Base-by-base conservation (phyloP, 2,329 filamentous ascomycete genomes). In the Cryphonectria radicalis region DNA sequence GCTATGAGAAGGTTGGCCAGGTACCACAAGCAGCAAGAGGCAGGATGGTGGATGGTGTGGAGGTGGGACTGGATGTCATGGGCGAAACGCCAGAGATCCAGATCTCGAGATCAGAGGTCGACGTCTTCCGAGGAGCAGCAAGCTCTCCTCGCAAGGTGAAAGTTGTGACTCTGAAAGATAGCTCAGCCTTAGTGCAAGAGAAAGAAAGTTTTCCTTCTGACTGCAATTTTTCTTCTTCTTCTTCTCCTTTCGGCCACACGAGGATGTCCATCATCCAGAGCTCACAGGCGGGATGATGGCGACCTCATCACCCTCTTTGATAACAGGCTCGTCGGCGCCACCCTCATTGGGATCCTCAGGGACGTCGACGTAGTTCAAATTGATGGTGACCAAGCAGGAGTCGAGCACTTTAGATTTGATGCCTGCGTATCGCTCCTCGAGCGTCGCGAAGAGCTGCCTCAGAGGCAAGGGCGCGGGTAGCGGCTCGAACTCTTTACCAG, bases 221-320 rank as follows among this genome's bases (percentile, higher is more conserved):
- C 19, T 37, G 63, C 32, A 32, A 25, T 28, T 57, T 14, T 17
- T 22, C 43, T 46, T 17, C 17, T 50, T 8, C 17, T 22, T 50
- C 1, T 50, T 19, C 6, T n/a, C 14, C 14, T 17, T 11, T 55
- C 10, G 22, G 46, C 50, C 40, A 28, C 57, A 37, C 57, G 10
- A 50, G n/a, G n/a, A 32, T 46, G 19, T 43, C 19, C n/a, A 28
- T 86, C 81, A 96, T 5, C 93, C 93, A 53, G 93, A 94, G 84
- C 93, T 97, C 75, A 97, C 94, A 13, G 94, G 93, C 46, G 94
- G 93, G 70, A 97, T 95, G 50, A 97, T 92, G 59, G 92, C 94
- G 69, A 97, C 93, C 82, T 97, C 94, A 78, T 97, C 93, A 40
- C 91, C 92, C 73, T 89, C 89, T 67, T 89, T 82, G 70, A 97